Conservation (phyloP, 495 filamentous ascomycete species). For the Lasiosphaeria hispida region DNA sequence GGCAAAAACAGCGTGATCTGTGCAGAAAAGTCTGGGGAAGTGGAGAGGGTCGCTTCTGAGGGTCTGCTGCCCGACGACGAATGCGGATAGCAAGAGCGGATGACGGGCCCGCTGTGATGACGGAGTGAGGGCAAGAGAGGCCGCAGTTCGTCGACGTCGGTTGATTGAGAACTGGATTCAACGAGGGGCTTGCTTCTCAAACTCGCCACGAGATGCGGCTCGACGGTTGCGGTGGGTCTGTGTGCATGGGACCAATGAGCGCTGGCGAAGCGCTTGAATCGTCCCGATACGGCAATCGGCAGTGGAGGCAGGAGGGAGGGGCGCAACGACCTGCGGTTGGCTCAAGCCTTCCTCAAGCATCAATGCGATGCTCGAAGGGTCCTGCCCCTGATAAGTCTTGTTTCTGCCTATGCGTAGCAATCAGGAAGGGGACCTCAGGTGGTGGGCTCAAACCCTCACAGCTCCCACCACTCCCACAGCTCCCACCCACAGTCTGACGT, state of each 20-base stretch:
- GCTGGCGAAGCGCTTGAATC: background rate
- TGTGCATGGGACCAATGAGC: constrained; percentile 4
- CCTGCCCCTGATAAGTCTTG: background rate
- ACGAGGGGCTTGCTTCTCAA: constrained; percentile 13
- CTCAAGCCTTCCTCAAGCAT: constrained; percentile 2
- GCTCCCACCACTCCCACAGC: no score
- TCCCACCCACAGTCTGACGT: no score
- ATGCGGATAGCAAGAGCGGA: no score
- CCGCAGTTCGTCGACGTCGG: background rate
- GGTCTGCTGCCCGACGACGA: background rate
- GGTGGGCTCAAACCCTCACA: no score
- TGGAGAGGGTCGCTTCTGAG: background rate
- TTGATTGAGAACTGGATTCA: background rate
- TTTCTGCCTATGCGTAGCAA: background rate
- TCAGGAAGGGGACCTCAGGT: background rate
- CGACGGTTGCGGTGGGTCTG: background rate
- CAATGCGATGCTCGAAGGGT: constrained; percentile 14
- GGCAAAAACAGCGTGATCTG: constrained; percentile 10
- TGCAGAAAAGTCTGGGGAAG: constrained; percentile 18
- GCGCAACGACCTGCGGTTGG: constrained; percentile 12
- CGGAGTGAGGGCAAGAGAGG: no score
- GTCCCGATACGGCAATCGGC: constrained; percentile 5
- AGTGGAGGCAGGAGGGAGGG: constrained; percentile 1
- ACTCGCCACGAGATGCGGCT: constrained; percentile 18
- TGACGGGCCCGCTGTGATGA: no score